phyloP scores from a whole-genome alignment of 495 filamentous ascomycete genomes.

The Penicillium simplicissimum region DNA sequence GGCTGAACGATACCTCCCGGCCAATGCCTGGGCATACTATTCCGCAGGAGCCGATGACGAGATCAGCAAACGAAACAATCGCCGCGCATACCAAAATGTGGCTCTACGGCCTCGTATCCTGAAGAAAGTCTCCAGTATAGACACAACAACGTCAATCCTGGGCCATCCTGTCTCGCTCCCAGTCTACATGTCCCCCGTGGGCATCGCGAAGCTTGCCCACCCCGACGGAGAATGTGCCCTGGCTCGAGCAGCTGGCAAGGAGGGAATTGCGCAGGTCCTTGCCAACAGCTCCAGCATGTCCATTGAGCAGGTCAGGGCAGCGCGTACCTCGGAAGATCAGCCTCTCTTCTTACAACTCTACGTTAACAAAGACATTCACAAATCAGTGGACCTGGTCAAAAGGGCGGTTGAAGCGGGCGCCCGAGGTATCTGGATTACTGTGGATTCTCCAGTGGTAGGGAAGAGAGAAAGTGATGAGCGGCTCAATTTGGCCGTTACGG shows the following conservation, averaged over 20 bases:
- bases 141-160: slow-evolving; percentile 73
- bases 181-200: slow-evolving; percentile 78
- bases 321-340: slow-evolving; percentile 52
- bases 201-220: slow-evolving; percentile 78
- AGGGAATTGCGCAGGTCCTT: slow-evolving; percentile 44
- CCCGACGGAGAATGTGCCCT: slow-evolving; percentile 76
- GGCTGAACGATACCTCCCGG: slow-evolving; percentile 51
- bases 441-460: slow-evolving; percentile 64
- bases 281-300: slow-evolving; percentile 43
- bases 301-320: slow-evolving; percentile 73
- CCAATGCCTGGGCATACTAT: slow-evolving; percentile 85
- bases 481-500: slow-evolving; percentile 54
- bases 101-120: slow-evolving; percentile 78
- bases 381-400: slow-evolving; percentile 74
- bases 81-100: slow-evolving; percentile 75
- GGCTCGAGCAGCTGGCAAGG: slow-evolving; percentile 68
- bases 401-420: slow-evolving; percentile 77
- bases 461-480: slow-evolving; percentile 63
- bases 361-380: slow-evolving; percentile 78
- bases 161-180: slow-evolving; percentile 68
- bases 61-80: slow-evolving; percentile 81
- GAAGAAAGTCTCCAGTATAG: slow-evolving; percentile 67
- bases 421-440: slow-evolving; percentile 69
- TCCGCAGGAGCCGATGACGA: slow-evolving; percentile 84
- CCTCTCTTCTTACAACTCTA: slow-evolving; percentile 86